phyloP scores from a whole-genome alignment of 2,329 filamentous ascomycete species.

The Pyricularia pennisetigena region DNA sequence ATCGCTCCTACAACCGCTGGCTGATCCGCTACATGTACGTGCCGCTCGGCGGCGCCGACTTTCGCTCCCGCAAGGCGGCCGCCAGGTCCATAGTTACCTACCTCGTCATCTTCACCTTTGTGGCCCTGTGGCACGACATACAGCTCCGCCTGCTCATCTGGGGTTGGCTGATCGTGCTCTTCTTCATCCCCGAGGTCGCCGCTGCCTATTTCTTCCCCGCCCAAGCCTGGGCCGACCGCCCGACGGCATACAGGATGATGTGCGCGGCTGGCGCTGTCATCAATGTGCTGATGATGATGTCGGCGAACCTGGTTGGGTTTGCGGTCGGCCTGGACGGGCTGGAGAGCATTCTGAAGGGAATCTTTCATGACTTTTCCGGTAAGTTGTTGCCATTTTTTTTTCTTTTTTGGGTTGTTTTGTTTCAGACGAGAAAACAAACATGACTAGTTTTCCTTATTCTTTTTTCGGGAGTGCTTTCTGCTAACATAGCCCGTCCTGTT shows the following conservation, averaged over 20 bases:
- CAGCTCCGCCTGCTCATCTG: conserved; percentile 82
- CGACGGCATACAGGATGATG: conserved; percentile 67
- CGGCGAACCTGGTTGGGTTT: conserved; percentile 89
- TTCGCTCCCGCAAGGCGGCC: conserved; percentile 29
- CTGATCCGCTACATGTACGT: conserved; percentile 89
- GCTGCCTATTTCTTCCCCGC: conserved; percentile 63
- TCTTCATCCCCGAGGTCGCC: conserved; percentile 81
- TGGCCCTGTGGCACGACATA: conserved; percentile 97
- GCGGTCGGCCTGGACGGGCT: conserved; percentile 85
- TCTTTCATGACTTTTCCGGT: conserved; percentile 67
- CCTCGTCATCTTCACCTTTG: conserved; percentile 85
- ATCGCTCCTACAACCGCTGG: conserved; percentile 92
- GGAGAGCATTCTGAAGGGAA: conserved; percentile 62
- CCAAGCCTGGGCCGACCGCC: conserved; percentile 57
- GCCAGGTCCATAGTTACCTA: conserved; percentile 62
- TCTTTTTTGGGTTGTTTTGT: background rate
- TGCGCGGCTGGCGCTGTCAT: conserved; percentile 71
- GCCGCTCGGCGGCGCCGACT: conserved; percentile 66
- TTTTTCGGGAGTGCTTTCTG: background rate
- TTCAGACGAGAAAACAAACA: background rate
- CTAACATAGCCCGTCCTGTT: conserved; percentile 11
- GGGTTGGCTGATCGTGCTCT: conserved; percentile 94
- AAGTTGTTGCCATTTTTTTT: conserved; percentile 17
- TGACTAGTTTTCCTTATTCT: no score
- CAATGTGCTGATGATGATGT: conserved; percentile 93